phyloP scores from a whole-genome alignment of 2,329 filamentous ascomycete genomes.

The Penicillium decumbens region DNA sequence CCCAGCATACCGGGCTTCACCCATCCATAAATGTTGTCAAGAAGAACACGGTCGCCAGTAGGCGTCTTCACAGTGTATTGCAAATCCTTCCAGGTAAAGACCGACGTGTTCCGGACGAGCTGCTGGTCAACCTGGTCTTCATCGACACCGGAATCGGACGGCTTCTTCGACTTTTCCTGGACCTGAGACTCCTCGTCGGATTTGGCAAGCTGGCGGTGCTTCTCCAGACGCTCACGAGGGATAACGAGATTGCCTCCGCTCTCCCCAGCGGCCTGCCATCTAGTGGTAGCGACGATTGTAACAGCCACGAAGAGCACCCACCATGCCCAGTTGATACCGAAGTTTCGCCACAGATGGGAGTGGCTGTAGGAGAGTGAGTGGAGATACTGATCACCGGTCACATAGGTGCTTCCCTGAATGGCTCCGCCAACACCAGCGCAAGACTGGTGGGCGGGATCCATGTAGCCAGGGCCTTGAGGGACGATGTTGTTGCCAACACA shows the following conservation, averaged over 20 bases:
- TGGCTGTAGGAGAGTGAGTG: constrained; percentile 51
- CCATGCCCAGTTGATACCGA: constrained; percentile 60
- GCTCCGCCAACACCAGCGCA: constrained; percentile 56
- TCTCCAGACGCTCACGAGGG: constrained; percentile 55
- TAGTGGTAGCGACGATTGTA: constrained; percentile 55
- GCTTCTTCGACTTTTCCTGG: constrained; percentile 23
- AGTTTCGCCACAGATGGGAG: constrained; percentile 55
- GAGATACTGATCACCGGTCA: constrained; percentile 59
- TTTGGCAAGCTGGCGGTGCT: constrained; percentile 27
- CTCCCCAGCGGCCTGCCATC: constrained; percentile 54
- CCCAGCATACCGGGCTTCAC: constrained; percentile 73
- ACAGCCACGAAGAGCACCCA: constrained; percentile 57
- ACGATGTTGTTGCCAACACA: constrained; percentile 37
- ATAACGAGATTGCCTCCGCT: constrained; percentile 55
- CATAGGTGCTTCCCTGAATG: constrained; percentile 43
- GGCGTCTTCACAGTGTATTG: constrained; percentile 63
- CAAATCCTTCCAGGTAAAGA: constrained; percentile 72
- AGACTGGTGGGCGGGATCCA: constrained; percentile 21
- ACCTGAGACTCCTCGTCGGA: constrained; percentile 50
- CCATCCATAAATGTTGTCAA: constrained; percentile 68
- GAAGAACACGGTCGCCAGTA: constrained; percentile 51
- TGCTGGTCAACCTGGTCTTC: constrained; percentile 33
- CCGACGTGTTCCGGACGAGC: constrained; percentile 59
- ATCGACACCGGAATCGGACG: constrained; percentile 15
- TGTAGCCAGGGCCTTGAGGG: constrained; percentile 33